Base-by-base conservation (phyloP, 192 early-diverging fungal genomes). In the Backusella tarrabulga region DNA sequence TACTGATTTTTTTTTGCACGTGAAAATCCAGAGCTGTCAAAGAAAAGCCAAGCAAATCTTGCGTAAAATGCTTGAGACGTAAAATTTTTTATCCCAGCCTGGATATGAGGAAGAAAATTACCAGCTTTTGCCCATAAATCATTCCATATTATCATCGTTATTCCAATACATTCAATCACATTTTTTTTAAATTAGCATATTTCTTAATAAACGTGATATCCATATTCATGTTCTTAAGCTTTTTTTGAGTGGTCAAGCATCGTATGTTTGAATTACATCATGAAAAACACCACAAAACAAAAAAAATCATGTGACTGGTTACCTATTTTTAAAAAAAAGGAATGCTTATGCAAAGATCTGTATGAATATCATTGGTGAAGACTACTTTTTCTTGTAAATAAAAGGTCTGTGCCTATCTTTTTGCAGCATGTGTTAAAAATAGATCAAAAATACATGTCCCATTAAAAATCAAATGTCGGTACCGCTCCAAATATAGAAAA, bases 1-100 rank as follows among this genome's bases (percentile, higher is more conserved):
- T 12, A 63, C 56, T 29, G 21, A 12, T 26, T 63, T 68, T 68
- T 52, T 52, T 72, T 72, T 40, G 21, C 68, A 69, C 35, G 68
- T 69, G 68, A 69, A 69, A 69, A 41, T 14, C 7, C 6, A 69
- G 35, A 69, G 35, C 68, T 69, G 68, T 69, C 68, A 69, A 41
- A 69, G 9, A 69, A 32, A 21, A 69, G 68, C 68, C 68, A 69
- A 69, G 68, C n/a, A 69, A 69, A 69, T 38, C 68, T 69, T 69
- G 21, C 34, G 19, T 36, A 35, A 35, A 34, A 68, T n/a, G 34
- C 19, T 35, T 69, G n/a, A 35, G 35, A 35, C 7, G 34, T 56
- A 26, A n/a, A 56, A 9, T 7, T 11, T 56, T 56, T 56, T 21
- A 56, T 23, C 8, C n/a, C 23, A 21, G 3, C 21, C 9, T 21